Base-by-base conservation (phyloP, 805 yeast species). In the Ogataea paraovalis region DNA sequence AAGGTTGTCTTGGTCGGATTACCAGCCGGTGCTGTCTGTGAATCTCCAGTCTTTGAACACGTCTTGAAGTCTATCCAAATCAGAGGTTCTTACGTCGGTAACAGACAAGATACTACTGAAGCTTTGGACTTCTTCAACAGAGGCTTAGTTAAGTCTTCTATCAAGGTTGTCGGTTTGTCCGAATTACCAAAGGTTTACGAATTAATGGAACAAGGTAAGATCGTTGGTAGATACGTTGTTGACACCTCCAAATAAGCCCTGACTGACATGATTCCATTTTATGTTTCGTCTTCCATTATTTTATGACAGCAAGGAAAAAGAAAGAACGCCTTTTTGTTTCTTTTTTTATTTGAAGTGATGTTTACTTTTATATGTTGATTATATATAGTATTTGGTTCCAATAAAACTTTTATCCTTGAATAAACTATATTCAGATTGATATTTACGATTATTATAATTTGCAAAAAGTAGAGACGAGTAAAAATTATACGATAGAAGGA, bases 201-300 rank as follows among this genome's bases (percentile, higher is more conserved):
- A 49, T 67, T 72, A 60, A 78, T 79, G 85, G 83, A 79, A 62
- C 68, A 77, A 55, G 84, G 84, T 56, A 75, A 77, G 72, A 78
- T 81, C 59, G 70, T 76, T 58, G 86, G 86, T 53, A 72, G 86
- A 67, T 79, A 78, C 61, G 86, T 80, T 47, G 79, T 80, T 56
- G 85, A 80, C 67, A 77, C 82, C 25, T 64, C 75, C 25, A 55
- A 54, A 46, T 59, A 53, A 49, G 42, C 39, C 13, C 27, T 16
- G 34, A 30, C 14, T 30, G 34, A 30, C 34, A 30, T 30, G 34
- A 30, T 30, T 37, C 14, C 12, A 6, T 37, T 20, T 21, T 37
- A 23, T 37, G 16, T 5, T 19, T 21, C 16, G 14, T 23, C 40
- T 19, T 36, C 39, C 13, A 36, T 19, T 21, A 36, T 19, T 21